These are phyloP conservation scores for Irpex sp. DNA, from an alignment of 1,284 basidiomycete species.

Conservation along the genomic window DNA sequence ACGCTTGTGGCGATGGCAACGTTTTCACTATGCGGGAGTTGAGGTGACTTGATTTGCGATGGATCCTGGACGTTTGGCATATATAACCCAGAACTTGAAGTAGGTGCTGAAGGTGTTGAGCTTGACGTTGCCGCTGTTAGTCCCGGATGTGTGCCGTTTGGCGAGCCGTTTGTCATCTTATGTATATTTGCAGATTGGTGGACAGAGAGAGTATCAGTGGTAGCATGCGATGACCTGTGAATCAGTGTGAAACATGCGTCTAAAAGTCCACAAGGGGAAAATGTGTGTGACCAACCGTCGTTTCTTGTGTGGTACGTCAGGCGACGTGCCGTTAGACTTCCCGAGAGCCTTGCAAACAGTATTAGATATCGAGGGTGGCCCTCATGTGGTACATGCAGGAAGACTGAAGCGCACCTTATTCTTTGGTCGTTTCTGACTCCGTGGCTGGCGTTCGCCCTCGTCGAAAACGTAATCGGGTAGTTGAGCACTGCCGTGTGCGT, in stretches of 20 bases:
- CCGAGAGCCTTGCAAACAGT: constrained; percentile 45
- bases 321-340: constrained; percentile 60
- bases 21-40: constrained; percentile 62
- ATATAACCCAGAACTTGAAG: constrained; percentile 30
- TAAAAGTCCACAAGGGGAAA: constrained; percentile 14
- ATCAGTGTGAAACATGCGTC: constrained; percentile 33
- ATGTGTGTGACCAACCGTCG: constrained; percentile 41
- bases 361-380: constrained; percentile 11
- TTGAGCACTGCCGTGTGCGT: constrained; percentile 44
- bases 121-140: constrained; percentile 5
- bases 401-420: constrained; percentile 59
- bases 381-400: neutral
- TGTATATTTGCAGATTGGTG: constrained; percentile 13
- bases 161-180: constrained; percentile 22
- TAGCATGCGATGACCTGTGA: constrained; percentile 35
- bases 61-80: constrained; percentile 37
- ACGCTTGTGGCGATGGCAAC: constrained; percentile 51
- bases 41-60: constrained; percentile 56
- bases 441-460: constrained; percentile 70
- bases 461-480: constrained; percentile 86
- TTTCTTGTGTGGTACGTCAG: constrained; percentile 76
- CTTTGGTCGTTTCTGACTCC: constrained; percentile 65
- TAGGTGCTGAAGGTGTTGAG: constrained; percentile 13
- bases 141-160: constrained; percentile 8
- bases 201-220: constrained; percentile 19